phyloP scores from a whole-genome alignment of 2,329 filamentous ascomycete genomes.

The Fusarium compactum region DNA sequence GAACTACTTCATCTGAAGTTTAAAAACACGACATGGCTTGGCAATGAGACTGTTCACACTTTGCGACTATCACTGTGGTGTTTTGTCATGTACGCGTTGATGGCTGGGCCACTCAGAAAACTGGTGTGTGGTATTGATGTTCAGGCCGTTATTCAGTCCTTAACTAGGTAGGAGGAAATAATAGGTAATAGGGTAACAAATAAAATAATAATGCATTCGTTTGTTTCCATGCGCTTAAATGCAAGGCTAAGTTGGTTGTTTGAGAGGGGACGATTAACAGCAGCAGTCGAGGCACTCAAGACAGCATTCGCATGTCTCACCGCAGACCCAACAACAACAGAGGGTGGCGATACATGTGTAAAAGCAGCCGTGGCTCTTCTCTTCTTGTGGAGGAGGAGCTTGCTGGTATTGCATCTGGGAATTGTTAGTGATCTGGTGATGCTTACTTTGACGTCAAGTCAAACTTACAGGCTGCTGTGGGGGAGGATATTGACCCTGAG shows the following conservation, averaged over 20 bases:
- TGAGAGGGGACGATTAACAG: slow-evolving; percentile 44
- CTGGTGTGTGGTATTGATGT: background rate
- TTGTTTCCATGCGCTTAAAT: slow-evolving; percentile 14
- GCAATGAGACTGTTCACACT: background rate
- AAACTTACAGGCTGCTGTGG: slow-evolving; percentile 44
- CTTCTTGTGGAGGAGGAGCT: slow-evolving; percentile 52
- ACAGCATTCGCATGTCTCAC: slow-evolving; percentile 59
- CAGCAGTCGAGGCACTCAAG: slow-evolving; percentile 57
- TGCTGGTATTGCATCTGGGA: slow-evolving; percentile 51
- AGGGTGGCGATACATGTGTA: slow-evolving; percentile 57
- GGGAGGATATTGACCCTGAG: background rate
- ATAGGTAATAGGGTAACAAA: background rate
- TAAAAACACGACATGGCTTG: background rate
- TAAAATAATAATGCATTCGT: background rate
- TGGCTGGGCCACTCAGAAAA: too few relatives aligned
- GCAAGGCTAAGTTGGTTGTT: slow-evolving; percentile 6
- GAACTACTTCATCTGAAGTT: background rate
- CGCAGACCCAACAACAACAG: slow-evolving; percentile 60
- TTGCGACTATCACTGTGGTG: too few relatives aligned
- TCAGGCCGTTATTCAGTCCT: background rate
- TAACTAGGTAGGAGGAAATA: background rate
- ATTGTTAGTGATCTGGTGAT: slow-evolving; percentile 6
- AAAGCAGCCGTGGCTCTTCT: slow-evolving; percentile 58
- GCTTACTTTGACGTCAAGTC: background rate
- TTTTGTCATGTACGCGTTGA: too few relatives aligned